Base-by-base conservation (phyloP, 2,329 filamentous ascomycete genomes). In the Fusarium hainanense region DNA sequence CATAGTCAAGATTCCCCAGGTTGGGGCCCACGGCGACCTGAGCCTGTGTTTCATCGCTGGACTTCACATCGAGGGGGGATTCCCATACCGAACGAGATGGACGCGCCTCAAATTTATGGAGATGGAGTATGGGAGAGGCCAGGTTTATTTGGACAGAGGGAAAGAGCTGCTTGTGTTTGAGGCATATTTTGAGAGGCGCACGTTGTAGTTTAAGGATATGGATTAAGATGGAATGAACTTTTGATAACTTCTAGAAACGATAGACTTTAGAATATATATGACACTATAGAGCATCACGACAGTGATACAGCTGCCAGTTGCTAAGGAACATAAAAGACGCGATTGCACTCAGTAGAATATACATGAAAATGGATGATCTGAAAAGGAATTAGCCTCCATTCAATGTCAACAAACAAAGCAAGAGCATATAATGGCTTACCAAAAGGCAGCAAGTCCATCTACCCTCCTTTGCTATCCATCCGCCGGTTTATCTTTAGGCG, bases 61-160 rank as follows among this genome's bases (percentile, higher is more conserved):
- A 27, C 23, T 40, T 46, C 20, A 16, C 51, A 70, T 10, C 16
- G 11, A 21, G 47, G 42, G 37, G 12, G 43, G 3, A 4, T 40
- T 4, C 44, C 52, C 8, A 41, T 44, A 23, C 52, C 25, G 14
- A 74, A 74, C 34, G 69, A 69, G 10, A 75, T 75, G 73, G 72
- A 75, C 46, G 73, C 73, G 9, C 73, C 73, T n/a, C 73, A 75
- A 58, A 59, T 74, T 21, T 40, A 67, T 18, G 16, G 37, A 4
- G 48, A 67, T 18, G 18, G 37, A 7, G 37, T 25, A 27, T 43
- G 37, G 47, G 43, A 63, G 13, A 50, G 27, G 18, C 30, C 55
- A 13, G 44, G 41, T 25, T 7, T 49, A 11, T 58, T 49, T 18
- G 43, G 47, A 21, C 54, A 68, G 13, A 46, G 46, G 13, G 44